Base-by-base conservation (phyloP, 768 basidiomycete species). In the Mycena kentingensis region DNA sequence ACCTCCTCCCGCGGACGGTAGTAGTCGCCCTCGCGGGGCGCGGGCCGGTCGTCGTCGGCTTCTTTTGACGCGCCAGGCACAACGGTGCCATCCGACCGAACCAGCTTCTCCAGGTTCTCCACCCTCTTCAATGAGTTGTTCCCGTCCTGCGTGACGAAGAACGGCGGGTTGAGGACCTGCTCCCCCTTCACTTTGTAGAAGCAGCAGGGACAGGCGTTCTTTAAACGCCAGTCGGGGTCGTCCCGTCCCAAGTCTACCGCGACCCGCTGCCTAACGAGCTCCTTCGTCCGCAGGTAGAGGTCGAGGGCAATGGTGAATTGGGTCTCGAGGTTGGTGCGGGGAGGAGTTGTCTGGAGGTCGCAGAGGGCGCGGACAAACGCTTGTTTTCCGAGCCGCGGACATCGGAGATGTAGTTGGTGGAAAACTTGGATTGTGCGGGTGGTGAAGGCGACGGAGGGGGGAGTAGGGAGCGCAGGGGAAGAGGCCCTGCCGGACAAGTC, bases 161-260 rank as follows among this genome's bases (percentile, higher is more conserved):
- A n/a, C 1, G 49, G 7, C 28, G 60, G 67, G 5, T 19, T 6
- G 1, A 75, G 61, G 0, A 50, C 19, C 0, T 63, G 62, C 46
- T 76, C 68, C 28, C 60, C 67, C 28, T 66, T 36, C 7, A 73
- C 54, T 64, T 69, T 57, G 44, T 75, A 73, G 15, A 42, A 47
- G 51, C 76, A 77, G 1, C 72, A 52, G 0, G 68, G 68, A 54
- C 76, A 77, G 0, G 64, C 55, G 49, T 75, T 63, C 29, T 57
- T 25, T 0, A 69, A 63, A 2, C 64, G 53, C 69, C 71, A 77
- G 31, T 73, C 39, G 1, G 65, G 60, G 0, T 32, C 28, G 39
- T 70, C 58, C 0, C 63, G 55, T 2, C 63, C 63, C n/a, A 77
- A 62, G 7, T 52, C 61, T 11, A 11, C 19, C 2, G 52, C 24